Percentiles rank a stretch among this genome's conserved stretches.
phyloP scores from a whole-genome alignment of 192 early-diverging fungal genomes.

The Pilobolus umbonatus region DNA sequence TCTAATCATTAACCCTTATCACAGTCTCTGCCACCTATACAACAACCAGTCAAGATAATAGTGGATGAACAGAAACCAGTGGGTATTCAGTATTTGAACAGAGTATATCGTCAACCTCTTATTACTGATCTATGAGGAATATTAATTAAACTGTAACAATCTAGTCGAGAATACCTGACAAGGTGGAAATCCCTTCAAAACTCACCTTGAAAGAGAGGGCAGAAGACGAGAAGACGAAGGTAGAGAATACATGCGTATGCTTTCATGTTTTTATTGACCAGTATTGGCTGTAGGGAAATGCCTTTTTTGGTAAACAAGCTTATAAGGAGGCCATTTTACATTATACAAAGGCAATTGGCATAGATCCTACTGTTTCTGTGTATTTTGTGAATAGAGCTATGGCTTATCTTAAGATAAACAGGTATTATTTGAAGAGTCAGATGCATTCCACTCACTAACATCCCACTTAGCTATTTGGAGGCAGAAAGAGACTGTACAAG shows the following conservation, averaged over 20 bases:
- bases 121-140: too few relatives aligned
- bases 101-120: neutral
- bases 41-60: neutral
- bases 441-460: neutral
- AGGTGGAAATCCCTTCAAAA: too few relatives aligned
- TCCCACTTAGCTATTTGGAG: conserved; percentile 42
- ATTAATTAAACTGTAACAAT: too few relatives aligned
- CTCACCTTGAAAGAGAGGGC: too few relatives aligned
- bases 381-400: conserved; percentile 75
- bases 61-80: conserved; percentile 4
- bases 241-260: neutral
- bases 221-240: conserved; percentile 22
- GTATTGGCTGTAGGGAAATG: conserved; percentile 49
- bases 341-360: conserved; percentile 61
- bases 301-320: conserved; percentile 49
- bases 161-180: too few relatives aligned
- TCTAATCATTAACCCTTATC: too few relatives aligned
- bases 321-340: conserved; percentile 51
- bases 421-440: conserved; percentile 32
- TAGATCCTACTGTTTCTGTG: conserved; percentile 56
- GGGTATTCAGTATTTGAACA: neutral
- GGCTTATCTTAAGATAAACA: conserved; percentile 71
- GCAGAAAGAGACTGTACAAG: conserved; percentile 66
- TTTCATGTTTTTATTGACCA: neutral
- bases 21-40: conserved; percentile 8